Conservation (phyloP, 345 rosid species). For the Limnanthes douglasii region DNA sequence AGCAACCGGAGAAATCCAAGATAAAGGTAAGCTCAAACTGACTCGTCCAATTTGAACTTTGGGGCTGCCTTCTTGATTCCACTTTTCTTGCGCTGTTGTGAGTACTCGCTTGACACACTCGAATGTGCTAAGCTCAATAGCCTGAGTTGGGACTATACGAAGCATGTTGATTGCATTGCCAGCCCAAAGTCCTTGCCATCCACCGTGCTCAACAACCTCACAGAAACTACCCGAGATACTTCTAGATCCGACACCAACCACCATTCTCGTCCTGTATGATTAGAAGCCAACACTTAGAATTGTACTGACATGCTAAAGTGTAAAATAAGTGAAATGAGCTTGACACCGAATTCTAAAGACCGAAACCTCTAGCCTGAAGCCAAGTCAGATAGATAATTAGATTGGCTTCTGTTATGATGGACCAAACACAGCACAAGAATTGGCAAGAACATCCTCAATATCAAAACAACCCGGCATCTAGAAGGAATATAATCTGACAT, state of each 20-base stretch:
- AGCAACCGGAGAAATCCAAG: conserved; percentile 89
- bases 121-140: conserved; percentile 89
- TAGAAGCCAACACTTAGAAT: neutral
- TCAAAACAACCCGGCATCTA: too few relatives aligned
- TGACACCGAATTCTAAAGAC: too few relatives aligned
- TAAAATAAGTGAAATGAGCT: too few relatives aligned
- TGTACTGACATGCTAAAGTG: neutral
- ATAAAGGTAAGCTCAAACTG: conserved; percentile 41
- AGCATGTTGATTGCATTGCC: conserved; percentile 90
- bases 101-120: conserved; percentile 80
- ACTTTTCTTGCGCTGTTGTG: conserved; percentile 60
- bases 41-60: conserved; percentile 49
- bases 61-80: conserved; percentile 33
- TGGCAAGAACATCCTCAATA: too few relatives aligned
- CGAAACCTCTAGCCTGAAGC: too few relatives aligned
- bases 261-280: conserved; percentile 76
- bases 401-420: too few relatives aligned
- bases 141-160: conserved; percentile 92
- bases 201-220: conserved; percentile 80
- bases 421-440: too few relatives aligned
- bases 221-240: conserved; percentile 78
- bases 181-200: conserved; percentile 98
- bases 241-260: conserved; percentile 94
- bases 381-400: too few relatives aligned
- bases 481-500: too few relatives aligned